Evolutionary conservation across 441 rosid genomes (phyloP), one percentile per base, ranked within the genome.

Genomic region (Erodium trifolium): DNA sequence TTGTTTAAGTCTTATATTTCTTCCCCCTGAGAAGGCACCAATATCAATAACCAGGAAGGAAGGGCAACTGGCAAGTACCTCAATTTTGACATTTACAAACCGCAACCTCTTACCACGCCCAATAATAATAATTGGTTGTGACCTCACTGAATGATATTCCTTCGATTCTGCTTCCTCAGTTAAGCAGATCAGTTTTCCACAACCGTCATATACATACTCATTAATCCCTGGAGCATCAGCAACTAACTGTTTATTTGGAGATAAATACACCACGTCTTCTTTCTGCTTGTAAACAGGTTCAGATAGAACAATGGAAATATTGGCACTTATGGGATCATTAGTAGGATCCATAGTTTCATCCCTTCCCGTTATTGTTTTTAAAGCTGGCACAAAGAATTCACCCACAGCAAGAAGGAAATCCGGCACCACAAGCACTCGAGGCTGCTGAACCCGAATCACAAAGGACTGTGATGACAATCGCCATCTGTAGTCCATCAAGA

Each of bases 341-440:
- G 80, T 88, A 65, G 98, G 96, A 81, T 95, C 97, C 88, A 84
- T 82, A 13, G 87, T 80, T 82, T 92, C 98, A 53, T 92, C 97
- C 79, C 98, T 88, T 76, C 98, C 98, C 45, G 96, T 95, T 67
- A 95, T 91, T 68, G 87, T 73, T 68, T 97, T 92, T 82, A 95
- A 74, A 67, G 95, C 82, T 60, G 99, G 99, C 75, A 95, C 97
- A 80, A 95, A 92, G 87, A 88, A 95, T 81, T 91, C 97, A 70
- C 93, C 95, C 71, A 95, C 86, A 9, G 96, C 92, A 64, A 92
- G 90, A 79, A 95, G 97, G 83, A 92, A 95, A 84, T 95, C 99
- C 3, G 96, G 99, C 72, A 91, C 99, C 70, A 88, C 97, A 83
- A 95, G 97, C 68, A 95, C 77, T 71, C 92, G 96, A 66, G 97